Evolutionary conservation across 495 filamentous ascomycete species (phyloP).

Genomic region (Choiromyces venosus): DNA sequence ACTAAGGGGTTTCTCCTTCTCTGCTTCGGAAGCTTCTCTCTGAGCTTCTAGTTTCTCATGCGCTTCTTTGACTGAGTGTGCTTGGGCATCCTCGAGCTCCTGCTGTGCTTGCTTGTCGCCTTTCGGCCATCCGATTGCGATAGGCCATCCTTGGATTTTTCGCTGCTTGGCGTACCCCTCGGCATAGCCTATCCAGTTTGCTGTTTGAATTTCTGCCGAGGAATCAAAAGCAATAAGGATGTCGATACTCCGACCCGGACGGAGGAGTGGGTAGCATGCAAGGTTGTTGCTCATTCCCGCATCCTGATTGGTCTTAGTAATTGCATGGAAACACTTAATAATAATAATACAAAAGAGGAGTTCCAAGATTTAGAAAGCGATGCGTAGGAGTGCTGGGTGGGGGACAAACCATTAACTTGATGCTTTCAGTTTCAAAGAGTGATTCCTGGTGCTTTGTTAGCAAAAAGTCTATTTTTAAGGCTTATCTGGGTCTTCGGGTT

Average conservation of each 20-base stretch:
- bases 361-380: neutral
- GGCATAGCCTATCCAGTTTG: slow-evolving; percentile 88
- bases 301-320: slow-evolving; percentile 48
- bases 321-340: neutral
- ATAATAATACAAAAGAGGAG: neutral
- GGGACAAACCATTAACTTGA: slow-evolving; percentile 67
- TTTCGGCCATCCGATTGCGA: slow-evolving; percentile 86
- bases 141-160: slow-evolving; percentile 85
- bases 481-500: neutral
- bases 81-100: slow-evolving; percentile 64
- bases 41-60: slow-evolving; percentile 61
- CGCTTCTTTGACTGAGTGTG: slow-evolving; percentile 54
- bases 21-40: slow-evolving; percentile 46
- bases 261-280: slow-evolving; percentile 86
- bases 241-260: slow-evolving; percentile 81
- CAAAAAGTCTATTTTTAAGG: slow-evolving; percentile 15
- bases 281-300: slow-evolving; percentile 98
- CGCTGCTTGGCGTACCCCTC: slow-evolving; percentile 88
- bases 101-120: slow-evolving; percentile 50
- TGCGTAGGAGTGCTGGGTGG: neutral
- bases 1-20: slow-evolving; percentile 28
- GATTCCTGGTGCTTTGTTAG: slow-evolving; percentile 47
- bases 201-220: slow-evolving; percentile 72
- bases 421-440: slow-evolving; percentile 59
- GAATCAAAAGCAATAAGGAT: slow-evolving; percentile 87